Percentiles rank a stretch among this genome's conserved stretches.
Evolutionary conservation across 495 filamentous ascomycete genomes (phyloP).

Genomic region (Friedmanniomyces endolithicus): DNA sequence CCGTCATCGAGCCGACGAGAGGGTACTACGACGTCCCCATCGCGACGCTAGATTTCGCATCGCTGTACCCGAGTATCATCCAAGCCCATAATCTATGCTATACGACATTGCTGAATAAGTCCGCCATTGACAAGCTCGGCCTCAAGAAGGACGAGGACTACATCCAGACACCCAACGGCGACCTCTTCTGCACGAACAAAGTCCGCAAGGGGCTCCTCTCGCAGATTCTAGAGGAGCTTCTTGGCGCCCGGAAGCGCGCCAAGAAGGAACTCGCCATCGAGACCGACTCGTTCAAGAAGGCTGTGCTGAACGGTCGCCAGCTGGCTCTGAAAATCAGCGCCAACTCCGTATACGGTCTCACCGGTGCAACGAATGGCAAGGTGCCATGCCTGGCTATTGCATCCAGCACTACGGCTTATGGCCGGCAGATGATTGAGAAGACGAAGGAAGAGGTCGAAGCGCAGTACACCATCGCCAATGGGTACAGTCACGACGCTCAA

Average conservation of each 20-base stretch:
- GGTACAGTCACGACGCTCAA: conserved; percentile 82
- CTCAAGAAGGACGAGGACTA: conserved; percentile 85
- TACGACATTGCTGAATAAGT: conserved; percentile 81
- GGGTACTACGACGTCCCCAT: conserved; percentile 90
- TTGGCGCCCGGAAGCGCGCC: conserved; percentile 79
- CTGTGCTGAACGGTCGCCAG: conserved; percentile 93
- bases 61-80: conserved; percentile 96
- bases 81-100: conserved; percentile 98
- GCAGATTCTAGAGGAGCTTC: conserved; percentile 87
- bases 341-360: conserved; percentile 96
- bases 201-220: conserved; percentile 84
- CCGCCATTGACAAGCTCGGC: conserved; percentile 55
- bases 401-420: conserved; percentile 89
- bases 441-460: conserved; percentile 87
- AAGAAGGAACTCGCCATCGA: conserved; percentile 84
- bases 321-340: conserved; percentile 92
- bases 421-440: conserved; percentile 96
- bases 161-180: conserved; percentile 84
- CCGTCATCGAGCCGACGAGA: conserved; percentile 88
- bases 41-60: conserved; percentile 97
- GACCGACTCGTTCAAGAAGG: conserved; percentile 93
- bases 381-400: conserved; percentile 90
- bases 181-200: conserved; percentile 82
- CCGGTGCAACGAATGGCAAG: conserved; percentile 90
- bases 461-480: conserved; percentile 81